These are phyloP conservation scores for Trichoderma semiorbis DNA, from an alignment of 2,329 filamentous ascomycete species.

Conservation along the genomic window DNA sequence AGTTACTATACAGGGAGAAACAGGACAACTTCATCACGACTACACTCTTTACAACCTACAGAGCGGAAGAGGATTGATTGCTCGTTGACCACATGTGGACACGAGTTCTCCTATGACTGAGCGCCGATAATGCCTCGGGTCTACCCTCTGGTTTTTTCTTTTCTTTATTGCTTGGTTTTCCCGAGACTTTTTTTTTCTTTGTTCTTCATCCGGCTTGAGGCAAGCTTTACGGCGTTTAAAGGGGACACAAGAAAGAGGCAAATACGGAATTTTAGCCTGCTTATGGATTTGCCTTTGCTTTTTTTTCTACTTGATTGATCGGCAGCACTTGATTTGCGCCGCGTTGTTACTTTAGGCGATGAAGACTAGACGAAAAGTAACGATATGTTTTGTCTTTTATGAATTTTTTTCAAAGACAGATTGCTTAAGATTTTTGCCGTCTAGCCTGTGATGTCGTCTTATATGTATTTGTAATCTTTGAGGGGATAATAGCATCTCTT, in stretches of 20 bases:
- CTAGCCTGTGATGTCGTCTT: not conserved
- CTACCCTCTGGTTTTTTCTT: not conserved
- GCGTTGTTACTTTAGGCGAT: not conserved
- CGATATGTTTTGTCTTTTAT: not conserved
- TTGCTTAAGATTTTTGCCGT: not conserved
- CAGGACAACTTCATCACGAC: not conserved
- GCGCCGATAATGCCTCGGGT: not conserved
- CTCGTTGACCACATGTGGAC: not conserved
- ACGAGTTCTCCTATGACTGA: not conserved
- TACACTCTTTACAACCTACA: not conserved
- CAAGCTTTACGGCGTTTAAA: constrained; percentile 7
- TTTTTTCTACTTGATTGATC: not conserved
- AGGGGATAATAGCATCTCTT: not conserved
- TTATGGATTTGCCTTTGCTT: not conserved
- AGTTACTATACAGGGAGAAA: not conserved
- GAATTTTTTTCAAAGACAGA: not conserved
- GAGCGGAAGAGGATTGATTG: not conserved
- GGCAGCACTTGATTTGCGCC: not conserved
- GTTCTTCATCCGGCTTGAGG: not conserved
- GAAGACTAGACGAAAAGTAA: constrained; percentile 18
- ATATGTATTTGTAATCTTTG: not conserved
- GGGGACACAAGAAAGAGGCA: not conserved
- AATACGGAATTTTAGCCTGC: not conserved
- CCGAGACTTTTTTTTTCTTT: not conserved
- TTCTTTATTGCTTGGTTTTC: not conserved